phyloP scores from a whole-genome alignment of 2,329 filamentous ascomycete genomes.

The Orbilia blumenaviensis region DNA sequence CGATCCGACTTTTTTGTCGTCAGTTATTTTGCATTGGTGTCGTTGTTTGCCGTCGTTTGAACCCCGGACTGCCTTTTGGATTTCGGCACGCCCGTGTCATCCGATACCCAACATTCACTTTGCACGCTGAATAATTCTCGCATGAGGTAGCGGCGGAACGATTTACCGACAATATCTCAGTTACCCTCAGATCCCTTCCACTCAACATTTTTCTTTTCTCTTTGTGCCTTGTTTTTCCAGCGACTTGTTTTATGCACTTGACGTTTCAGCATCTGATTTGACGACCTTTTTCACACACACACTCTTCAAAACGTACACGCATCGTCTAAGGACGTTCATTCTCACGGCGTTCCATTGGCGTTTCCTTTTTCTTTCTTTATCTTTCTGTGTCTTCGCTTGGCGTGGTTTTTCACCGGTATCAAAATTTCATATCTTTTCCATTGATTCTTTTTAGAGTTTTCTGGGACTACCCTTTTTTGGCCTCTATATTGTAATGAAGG shows the following conservation, averaged over 20 bases:
- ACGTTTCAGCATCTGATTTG: conserved; percentile 27
- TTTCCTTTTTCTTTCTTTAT: conserved; percentile 11
- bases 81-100: neutral
- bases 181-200: neutral
- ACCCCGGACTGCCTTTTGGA: neutral
- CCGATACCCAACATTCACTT: neutral
- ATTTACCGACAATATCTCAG: neutral
- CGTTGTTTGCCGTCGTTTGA: neutral
- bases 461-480: conserved; percentile 20
- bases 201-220: no score
- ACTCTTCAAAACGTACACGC: conserved; percentile 48
- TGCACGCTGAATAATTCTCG: neutral
- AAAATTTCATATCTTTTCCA: conserved; percentile 18
- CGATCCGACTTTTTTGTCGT: neutral
- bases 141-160: neutral
- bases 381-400: conserved; percentile 4
- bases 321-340: conserved; percentile 43
- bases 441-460: conserved; percentile 14
- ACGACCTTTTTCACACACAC: conserved; percentile 27
- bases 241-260: conserved; percentile 27
- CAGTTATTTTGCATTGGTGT: neutral
- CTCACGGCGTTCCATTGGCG: conserved; percentile 44
- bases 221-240: conserved; percentile 21
- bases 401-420: conserved; percentile 24
- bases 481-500: conserved; percentile 10